Evolutionary conservation across 164 flowering plant species (phyloP).

Genomic region (Kingdonia uniflora): DNA sequence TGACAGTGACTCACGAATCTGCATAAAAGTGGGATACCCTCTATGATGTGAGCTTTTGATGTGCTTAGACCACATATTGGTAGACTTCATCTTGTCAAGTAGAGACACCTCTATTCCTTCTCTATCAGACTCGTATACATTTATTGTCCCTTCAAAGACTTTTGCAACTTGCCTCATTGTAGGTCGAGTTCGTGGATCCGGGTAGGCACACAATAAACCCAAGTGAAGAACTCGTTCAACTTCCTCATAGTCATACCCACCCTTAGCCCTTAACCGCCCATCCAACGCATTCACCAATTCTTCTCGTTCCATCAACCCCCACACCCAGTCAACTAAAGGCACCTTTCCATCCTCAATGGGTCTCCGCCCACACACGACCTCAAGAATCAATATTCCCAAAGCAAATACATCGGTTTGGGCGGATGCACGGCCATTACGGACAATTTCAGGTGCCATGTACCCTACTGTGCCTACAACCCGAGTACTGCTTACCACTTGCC

Average conservation of each 20-base stretch:
- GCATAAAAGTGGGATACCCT: constrained; percentile 26
- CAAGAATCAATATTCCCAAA: constrained; percentile 35
- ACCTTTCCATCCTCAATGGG: constrained; percentile 30
- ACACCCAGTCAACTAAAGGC: constrained; percentile 30
- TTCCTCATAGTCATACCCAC: constrained; percentile 15
- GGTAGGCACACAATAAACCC: constrained; percentile 33
- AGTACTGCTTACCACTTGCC: constrained; percentile 20
- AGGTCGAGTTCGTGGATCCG: constrained; percentile 31
- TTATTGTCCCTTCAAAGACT: constrained; percentile 20
- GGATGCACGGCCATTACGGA: constrained; percentile 32
- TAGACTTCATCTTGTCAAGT: constrained; percentile 18
- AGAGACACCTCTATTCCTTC: constrained; percentile 18
- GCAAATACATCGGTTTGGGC: constrained; percentile 36
- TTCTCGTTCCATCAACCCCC: constrained; percentile 26
- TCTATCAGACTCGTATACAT: constrained; percentile 10
- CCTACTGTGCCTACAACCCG: constrained; percentile 42
- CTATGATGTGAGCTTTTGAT: not conserved
- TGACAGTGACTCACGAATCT: constrained; percentile 17
- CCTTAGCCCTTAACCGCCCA: constrained; percentile 13
- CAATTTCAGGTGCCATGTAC: constrained; percentile 45
- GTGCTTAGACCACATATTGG: constrained; percentile 17
- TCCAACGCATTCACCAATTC: constrained; percentile 26
- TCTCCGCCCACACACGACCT: constrained; percentile 30
- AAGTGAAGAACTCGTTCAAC: constrained; percentile 27
- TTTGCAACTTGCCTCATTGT: constrained; percentile 35